Evolutionary conservation across 306 rosid genomes (phyloP).

Genomic region (Dalbergia cochinchinensis): DNA sequence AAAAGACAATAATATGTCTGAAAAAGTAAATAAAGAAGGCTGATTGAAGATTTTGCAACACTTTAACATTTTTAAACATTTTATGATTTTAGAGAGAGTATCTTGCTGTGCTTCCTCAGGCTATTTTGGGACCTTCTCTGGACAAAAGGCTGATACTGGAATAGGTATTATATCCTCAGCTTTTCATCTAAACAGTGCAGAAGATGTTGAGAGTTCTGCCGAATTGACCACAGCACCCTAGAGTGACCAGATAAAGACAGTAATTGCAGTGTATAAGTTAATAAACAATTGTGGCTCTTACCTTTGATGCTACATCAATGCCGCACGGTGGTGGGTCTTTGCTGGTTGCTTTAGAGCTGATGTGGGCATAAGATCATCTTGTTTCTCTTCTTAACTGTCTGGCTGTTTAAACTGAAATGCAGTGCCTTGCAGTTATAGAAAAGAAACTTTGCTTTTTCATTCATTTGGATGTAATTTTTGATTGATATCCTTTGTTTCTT

Average conservation of each 20-base stretch:
- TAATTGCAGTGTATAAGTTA: constrained; percentile 42
- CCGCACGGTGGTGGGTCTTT: constrained; percentile 53
- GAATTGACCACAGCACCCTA: constrained; percentile 57
- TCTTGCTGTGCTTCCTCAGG: constrained; percentile 59
- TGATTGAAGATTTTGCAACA: constrained; percentile 46
- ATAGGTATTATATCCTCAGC: constrained; percentile 62
- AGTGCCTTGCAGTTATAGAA: constrained; percentile 56
- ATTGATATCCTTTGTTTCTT: constrained; percentile 49
- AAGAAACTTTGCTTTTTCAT: constrained; percentile 33
- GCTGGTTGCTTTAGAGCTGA: constrained; percentile 73
- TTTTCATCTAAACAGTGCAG: constrained; percentile 50
- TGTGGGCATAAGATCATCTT: constrained; percentile 51
- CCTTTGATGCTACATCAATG: constrained; percentile 42
- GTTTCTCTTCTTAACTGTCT: constrained; percentile 59
- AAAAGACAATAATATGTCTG: background rate
- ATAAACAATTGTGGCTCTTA: constrained; percentile 40
- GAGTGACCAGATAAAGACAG: constrained; percentile 70
- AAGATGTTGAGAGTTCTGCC: constrained; percentile 54
- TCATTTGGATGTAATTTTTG: constrained; percentile 42
- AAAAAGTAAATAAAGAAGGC: constrained; percentile 42
- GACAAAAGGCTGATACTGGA: constrained; percentile 52
- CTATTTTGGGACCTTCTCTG: constrained; percentile 57
- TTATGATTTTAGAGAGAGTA: constrained; percentile 54
- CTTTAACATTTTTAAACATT: constrained; percentile 44
- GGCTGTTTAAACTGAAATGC: constrained; percentile 41